These are phyloP conservation scores for Anthracocystis panici-leucophaei DNA, from an alignment of 1,284 basidiomycete species.

Conservation along the genomic window DNA sequence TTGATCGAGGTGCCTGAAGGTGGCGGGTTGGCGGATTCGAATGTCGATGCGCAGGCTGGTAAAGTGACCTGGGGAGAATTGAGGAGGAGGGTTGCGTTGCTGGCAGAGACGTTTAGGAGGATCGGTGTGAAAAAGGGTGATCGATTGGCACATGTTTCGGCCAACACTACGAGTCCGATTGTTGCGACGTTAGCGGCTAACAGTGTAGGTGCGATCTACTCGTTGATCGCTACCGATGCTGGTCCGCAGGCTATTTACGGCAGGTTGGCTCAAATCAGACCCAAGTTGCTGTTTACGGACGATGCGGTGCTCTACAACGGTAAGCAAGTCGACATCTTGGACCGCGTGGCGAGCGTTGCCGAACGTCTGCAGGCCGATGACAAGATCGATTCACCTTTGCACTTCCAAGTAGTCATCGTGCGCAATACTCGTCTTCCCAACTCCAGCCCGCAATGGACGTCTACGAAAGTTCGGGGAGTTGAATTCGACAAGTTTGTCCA, in stretches of 20 bases:
- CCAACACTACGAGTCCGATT: slow-evolving; percentile 40
- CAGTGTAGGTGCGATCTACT: slow-evolving; percentile 53
- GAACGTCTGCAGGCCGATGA: slow-evolving; percentile 49
- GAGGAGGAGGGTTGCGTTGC: slow-evolving; percentile 37
- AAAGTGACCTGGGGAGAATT: slow-evolving; percentile 49
- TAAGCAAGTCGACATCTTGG: slow-evolving; percentile 63
- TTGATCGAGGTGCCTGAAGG: slow-evolving; percentile 51
- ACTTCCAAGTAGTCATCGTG: slow-evolving; percentile 52
- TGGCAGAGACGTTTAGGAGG: slow-evolving; percentile 42
- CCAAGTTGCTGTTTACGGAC: slow-evolving; percentile 69
- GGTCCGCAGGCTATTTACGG: slow-evolving; percentile 54
- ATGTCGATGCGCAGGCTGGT: slow-evolving; percentile 11
- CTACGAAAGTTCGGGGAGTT: slow-evolving; percentile 17
- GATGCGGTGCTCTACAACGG: slow-evolving; percentile 68
- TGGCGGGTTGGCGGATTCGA: slow-evolving; percentile 28
- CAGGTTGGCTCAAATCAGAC: slow-evolving; percentile 64
- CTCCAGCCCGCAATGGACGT: slow-evolving; percentile 22
- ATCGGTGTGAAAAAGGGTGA: slow-evolving; percentile 43
- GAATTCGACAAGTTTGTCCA: slow-evolving; percentile 31
- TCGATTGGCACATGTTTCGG: slow-evolving; percentile 42
- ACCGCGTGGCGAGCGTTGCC: slow-evolving; percentile 56
- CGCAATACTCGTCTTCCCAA: slow-evolving; percentile 24
- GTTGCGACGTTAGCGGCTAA: slow-evolving; percentile 48
- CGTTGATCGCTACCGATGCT: slow-evolving; percentile 50
- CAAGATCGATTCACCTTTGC: slow-evolving; percentile 41